Evolutionary conservation across 176 grass and related monocot genomes (phyloP).

Genomic region (Oryza australiensis): DNA sequence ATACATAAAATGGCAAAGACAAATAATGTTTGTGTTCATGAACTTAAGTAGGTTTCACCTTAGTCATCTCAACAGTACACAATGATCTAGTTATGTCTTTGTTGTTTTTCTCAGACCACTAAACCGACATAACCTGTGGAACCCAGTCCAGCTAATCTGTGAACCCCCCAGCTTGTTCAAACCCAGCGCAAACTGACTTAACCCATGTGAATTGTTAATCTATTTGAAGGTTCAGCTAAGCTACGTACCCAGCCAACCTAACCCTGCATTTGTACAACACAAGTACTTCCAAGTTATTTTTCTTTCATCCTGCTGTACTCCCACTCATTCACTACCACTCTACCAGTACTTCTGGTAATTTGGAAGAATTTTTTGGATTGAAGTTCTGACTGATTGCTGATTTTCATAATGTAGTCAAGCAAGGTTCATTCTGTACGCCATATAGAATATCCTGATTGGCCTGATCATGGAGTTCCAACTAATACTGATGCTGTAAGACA

Average conservation of each 20-base stretch:
- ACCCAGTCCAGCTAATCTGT: not conserved
- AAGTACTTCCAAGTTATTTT: not conserved
- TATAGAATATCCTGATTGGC: slow-evolving; percentile 80
- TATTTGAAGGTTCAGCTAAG: not conserved
- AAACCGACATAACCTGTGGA: not conserved
- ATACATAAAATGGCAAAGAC: not conserved
- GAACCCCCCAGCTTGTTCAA: not conserved
- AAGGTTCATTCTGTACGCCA: slow-evolving; percentile 68
- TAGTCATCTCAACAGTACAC: not conserved
- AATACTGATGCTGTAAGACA: slow-evolving; percentile 62
- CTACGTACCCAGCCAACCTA: not conserved
- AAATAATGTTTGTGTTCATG: not conserved
- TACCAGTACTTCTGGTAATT: not conserved
- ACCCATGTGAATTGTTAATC: not conserved
- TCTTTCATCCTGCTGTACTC: not conserved
- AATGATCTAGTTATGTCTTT: not conserved
- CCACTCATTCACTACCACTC: not conserved
- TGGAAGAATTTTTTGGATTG: not conserved
- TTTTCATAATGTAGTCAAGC: slow-evolving; percentile 56
- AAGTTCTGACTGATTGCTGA: not conserved
- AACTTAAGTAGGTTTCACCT: not conserved
- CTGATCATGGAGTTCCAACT: slow-evolving; percentile 75
- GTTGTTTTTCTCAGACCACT: not conserved
- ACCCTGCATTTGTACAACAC: not conserved
- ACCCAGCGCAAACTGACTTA: not conserved